phyloP scores from a whole-genome alignment of 1,284 basidiomycete genomes.

The Puccinia horiana region DNA sequence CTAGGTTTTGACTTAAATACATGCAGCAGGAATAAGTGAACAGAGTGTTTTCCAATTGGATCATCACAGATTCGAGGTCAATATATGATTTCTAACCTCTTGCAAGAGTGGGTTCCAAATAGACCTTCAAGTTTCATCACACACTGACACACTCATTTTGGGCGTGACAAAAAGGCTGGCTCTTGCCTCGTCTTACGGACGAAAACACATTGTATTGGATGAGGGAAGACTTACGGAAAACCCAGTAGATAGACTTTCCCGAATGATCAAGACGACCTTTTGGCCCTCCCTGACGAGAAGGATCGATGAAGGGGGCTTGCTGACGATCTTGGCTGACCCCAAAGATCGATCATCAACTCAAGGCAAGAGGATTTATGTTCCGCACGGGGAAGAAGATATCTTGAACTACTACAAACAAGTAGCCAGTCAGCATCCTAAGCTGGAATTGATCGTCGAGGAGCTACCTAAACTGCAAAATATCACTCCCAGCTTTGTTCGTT shows the following conservation, averaged over 20 bases:
- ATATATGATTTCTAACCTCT: slow-evolving; percentile 98
- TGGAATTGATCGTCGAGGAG: slow-evolving; percentile 85
- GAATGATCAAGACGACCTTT: slow-evolving; percentile 98
- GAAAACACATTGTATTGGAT: slow-evolving; percentile 95
- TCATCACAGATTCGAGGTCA: slow-evolving; percentile 68
- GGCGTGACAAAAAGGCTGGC: slow-evolving; percentile 64
- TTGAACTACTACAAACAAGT: slow-evolving; percentile 78
- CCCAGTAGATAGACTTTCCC: slow-evolving; percentile 90
- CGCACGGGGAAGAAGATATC: slow-evolving; percentile 87
- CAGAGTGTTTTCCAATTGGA: background rate
- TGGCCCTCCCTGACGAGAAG: slow-evolving; percentile 95
- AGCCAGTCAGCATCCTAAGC: slow-evolving; percentile 74
- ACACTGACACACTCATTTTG: background rate
- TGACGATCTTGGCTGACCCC: slow-evolving; percentile 93
- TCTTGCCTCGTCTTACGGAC: slow-evolving; percentile 88
- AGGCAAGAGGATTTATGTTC: slow-evolving; percentile 85
- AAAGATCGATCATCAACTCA: slow-evolving; percentile 65
- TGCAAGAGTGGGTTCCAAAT: slow-evolving; percentile 71
- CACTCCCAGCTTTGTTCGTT: slow-evolving; percentile 79
- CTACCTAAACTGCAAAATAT: slow-evolving; percentile 64
- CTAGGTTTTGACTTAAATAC: background rate
- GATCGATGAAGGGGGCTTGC: slow-evolving; percentile 94
- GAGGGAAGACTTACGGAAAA: slow-evolving; percentile 94
- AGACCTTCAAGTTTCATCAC: background rate
- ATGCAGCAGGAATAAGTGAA: background rate